A percentile compares a stretch with the other conserved stretches of the same genome.
These are phyloP conservation scores for Melanogaster broomeanus DNA, from an alignment of 768 basidiomycete genomes.

Conservation along the genomic window DNA sequence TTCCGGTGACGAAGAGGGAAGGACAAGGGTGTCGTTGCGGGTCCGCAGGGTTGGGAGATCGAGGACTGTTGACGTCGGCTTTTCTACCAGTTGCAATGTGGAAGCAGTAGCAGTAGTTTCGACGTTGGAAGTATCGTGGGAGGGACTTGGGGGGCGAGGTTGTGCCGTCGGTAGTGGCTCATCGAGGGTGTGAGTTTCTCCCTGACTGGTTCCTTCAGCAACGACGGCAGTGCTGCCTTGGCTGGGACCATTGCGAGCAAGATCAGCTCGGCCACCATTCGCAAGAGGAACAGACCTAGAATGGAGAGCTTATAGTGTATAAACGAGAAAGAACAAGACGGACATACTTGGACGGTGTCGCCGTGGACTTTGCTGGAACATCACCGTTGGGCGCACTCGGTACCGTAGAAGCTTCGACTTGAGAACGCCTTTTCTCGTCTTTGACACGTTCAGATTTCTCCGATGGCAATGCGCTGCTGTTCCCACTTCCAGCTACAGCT, in stretches of 20 bases:
- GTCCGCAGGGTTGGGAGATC: background rate
- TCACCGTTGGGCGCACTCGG: background rate
- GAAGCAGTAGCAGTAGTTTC: background rate
- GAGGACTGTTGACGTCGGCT: background rate
- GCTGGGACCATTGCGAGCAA: too few species aligned
- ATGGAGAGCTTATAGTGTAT: background rate
- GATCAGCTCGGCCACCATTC: background rate
- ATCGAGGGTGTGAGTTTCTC: background rate
- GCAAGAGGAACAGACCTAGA: background rate
- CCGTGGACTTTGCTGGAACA: background rate
- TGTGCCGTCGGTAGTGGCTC: background rate
- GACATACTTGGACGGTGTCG: background rate
- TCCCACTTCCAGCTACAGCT: background rate
- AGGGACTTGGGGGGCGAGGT: background rate
- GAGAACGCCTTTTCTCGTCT: background rate
- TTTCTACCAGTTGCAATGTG: background rate
- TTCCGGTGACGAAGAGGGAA: background rate
- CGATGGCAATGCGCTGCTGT: background rate
- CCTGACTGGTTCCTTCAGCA: too few species aligned
- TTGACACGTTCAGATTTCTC: background rate
- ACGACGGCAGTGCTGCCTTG: too few species aligned
- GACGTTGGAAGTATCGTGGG: background rate
- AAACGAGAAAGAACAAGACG: background rate
- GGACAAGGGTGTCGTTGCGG: slow-evolving; percentile 1
- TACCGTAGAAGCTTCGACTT: background rate